Conservation (phyloP, 225 moss, liverwort and hornwort species). For the Physcomitrellopsis africana region DNA sequence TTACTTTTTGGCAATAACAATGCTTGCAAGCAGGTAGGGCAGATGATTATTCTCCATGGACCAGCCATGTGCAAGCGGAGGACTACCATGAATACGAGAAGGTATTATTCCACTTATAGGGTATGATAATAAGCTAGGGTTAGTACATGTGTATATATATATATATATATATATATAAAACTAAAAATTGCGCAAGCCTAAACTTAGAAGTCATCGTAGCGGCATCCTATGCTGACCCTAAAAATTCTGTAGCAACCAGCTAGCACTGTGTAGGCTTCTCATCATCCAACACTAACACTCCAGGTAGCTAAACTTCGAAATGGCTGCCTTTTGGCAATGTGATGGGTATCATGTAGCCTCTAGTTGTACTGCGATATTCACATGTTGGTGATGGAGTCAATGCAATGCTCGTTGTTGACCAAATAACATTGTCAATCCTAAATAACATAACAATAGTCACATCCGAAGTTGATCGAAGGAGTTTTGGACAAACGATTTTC, state of each 20-base stretch:
- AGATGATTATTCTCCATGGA: conserved; percentile 27
- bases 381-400: too few species aligned
- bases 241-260: too few species aligned
- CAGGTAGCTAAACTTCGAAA: too few species aligned
- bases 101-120: conserved; percentile 24
- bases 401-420: not conserved
- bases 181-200: too few species aligned
- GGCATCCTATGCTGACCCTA: too few species aligned
- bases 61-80: conserved; percentile 28
- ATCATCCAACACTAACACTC: too few species aligned
- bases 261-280: too few species aligned
- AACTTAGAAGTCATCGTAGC: not conserved
- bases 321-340: not conserved
- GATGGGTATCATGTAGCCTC: not conserved
- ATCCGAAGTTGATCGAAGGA: not conserved
- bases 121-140: conserved; percentile 9
- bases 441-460: not conserved
- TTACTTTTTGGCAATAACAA: not conserved
- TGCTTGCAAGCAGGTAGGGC: conserved; percentile 26
- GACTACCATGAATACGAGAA: conserved; percentile 29
- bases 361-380: not conserved
- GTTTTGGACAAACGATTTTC: not conserved
- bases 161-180: too few species aligned
- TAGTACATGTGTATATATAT: not conserved
- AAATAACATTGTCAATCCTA: not conserved